Base-by-base conservation (phyloP, 1,284 basidiomycete species). In the Xerocomus nothofagi region DNA sequence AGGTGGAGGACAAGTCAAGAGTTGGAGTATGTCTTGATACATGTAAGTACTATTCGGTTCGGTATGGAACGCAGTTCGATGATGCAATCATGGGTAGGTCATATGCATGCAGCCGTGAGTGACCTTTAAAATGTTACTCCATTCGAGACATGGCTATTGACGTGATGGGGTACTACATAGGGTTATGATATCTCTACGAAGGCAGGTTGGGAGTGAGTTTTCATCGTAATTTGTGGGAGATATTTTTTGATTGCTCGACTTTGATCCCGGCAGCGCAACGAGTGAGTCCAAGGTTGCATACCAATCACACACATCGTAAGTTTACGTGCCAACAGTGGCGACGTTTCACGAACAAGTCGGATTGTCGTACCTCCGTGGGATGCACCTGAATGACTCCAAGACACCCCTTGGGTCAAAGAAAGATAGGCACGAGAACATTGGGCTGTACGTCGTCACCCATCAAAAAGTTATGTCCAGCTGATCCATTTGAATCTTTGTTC, bases 331-430 rank as follows among this genome's bases (percentile, higher is more conserved):
- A 14, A 9, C 53, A 82, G 82, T 89, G 66, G 54, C 70, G 10
- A 71, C 79, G 45, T 91, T 94, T 57, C 82, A 89, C 37, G 59
- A 73, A 17, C 72, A 80, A 44, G 75, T 95, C 6, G 91, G 92
- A 1, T 62, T 88, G 27, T 66, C 76, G 12, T 92, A 89, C 61
- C 80, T 94, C 14, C 77, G 81, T 6, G 90, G 84, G 1, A 85
- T 93, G 77, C 92, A 95, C 64, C 64, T 93, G 46, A 95, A 95
- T 67, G 91, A 93, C 64, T 90, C 87, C 4, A 91, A 91, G 62
- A 77, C 75, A 14, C 72, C 71, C 0, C 73, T 84, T 6, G 80
- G 76, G 1, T 84, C 82, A 20, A 83, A 80, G 59, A 83, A 82
- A 56, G 92, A 94, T 63, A 70, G 89, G 26, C 91, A 94, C 61